A percentile compares a stretch with the other conserved stretches of the same genome.
These are phyloP conservation scores for Blakeslea trispora DNA, from an alignment of 371 early-diverging fungal genomes.

Conservation along the genomic window DNA sequence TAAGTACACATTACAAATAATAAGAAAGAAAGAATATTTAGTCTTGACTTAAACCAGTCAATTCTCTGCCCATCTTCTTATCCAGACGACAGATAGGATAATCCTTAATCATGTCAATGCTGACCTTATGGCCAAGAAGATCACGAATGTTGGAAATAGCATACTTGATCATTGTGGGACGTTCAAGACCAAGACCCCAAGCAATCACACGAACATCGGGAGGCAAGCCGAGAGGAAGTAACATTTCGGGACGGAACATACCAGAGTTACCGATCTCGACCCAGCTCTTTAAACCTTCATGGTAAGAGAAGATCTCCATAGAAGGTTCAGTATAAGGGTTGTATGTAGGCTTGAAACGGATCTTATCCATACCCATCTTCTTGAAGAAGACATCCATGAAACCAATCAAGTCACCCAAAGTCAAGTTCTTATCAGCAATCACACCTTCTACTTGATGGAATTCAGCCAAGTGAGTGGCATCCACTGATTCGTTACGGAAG, in stretches of 20 bases:
- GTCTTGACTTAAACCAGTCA: conserved; percentile 50
- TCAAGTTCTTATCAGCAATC: conserved; percentile 95
- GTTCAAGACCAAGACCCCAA: conserved; percentile 99
- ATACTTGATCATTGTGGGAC: conserved; percentile 99
- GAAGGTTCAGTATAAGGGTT: conserved; percentile 99
- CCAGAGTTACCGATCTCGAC: conserved; percentile 99
- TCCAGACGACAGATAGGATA: conserved; percentile 90
- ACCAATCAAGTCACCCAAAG: conserved; percentile 97
- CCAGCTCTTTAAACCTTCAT: conserved; percentile 94
- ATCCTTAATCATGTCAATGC: conserved; percentile 91
- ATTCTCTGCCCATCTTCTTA: conserved; percentile 76
- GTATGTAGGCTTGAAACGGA: conserved; percentile 99
- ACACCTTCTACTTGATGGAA: conserved; percentile 99
- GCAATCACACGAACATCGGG: conserved; percentile 98
- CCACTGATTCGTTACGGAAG: conserved; percentile 99
- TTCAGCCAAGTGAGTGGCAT: conserved; percentile 99
- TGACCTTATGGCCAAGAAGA: conserved; percentile 98
- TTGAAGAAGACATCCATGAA: conserved; percentile 97
- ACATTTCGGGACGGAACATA: conserved; percentile 99
- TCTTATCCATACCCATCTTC: conserved; percentile 93
- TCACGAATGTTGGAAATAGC: conserved; percentile 97
- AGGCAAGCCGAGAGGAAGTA: conserved; percentile 95
- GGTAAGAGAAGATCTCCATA: conserved; percentile 99
- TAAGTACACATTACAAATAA: no score
- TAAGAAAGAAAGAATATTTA: no score